These are phyloP conservation scores for Rheum nobile DNA, from an alignment of 148 eudicot genomes.

Conservation along the genomic window DNA sequence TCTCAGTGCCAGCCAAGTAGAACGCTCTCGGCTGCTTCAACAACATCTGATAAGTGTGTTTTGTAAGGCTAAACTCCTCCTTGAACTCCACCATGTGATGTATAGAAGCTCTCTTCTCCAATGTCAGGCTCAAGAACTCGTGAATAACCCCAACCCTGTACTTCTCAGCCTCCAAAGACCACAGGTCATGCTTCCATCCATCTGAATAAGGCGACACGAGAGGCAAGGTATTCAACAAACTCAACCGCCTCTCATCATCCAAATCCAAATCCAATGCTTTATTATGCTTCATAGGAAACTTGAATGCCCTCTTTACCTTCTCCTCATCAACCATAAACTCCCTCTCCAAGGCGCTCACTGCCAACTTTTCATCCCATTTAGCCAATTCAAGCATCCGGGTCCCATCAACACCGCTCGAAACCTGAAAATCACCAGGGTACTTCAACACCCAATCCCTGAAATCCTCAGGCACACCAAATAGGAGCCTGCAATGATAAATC, in stretches of 20 bases:
- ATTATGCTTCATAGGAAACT: slow-evolving; percentile 63
- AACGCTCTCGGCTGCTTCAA: slow-evolving; percentile 72
- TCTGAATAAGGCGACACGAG: slow-evolving; percentile 92
- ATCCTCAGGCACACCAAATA: slow-evolving; percentile 85
- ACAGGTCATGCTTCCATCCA: slow-evolving; percentile 62
- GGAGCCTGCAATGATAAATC: slow-evolving; percentile 52
- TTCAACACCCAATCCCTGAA: slow-evolving; percentile 67
- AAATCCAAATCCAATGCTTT: slow-evolving; percentile 53
- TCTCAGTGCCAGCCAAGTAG: slow-evolving; percentile 92
- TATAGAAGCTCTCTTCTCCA: slow-evolving; percentile 93
- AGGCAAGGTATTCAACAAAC: slow-evolving; percentile 76
- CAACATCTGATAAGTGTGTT: slow-evolving; percentile 88
- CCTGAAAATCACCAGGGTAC: slow-evolving; percentile 52
- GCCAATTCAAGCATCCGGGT: slow-evolving; percentile 53
- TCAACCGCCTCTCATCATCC: slow-evolving; percentile 50
- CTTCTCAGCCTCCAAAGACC: slow-evolving; percentile 88
- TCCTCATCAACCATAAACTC: slow-evolving; percentile 81
- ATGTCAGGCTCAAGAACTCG: slow-evolving; percentile 89
- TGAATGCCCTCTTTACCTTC: slow-evolving; percentile 56
- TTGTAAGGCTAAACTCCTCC: slow-evolving; percentile 95
- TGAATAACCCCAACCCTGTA: slow-evolving; percentile 80
- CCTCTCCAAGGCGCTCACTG: slow-evolving; percentile 72
- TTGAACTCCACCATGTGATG: slow-evolving; percentile 97
- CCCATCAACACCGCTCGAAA: slow-evolving; percentile 49
- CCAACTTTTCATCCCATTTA: slow-evolving; percentile 68